Conservation (phyloP, 2,329 filamentous ascomycete species). For the Bipolaris cookei region DNA sequence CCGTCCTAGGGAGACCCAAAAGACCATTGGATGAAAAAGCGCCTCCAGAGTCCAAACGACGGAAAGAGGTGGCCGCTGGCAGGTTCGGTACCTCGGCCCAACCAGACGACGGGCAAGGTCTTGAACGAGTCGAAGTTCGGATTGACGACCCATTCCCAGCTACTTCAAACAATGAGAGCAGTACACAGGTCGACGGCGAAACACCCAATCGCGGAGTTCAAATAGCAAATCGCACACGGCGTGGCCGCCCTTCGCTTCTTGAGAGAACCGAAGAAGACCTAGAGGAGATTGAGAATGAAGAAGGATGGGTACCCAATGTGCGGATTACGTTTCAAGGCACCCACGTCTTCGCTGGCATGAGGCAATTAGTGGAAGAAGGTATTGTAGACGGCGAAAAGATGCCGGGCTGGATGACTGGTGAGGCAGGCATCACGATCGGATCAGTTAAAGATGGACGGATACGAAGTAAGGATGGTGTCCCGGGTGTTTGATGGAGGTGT, state of each 20-base stretch:
- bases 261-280: constrained; percentile 42
- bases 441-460: constrained; percentile 72
- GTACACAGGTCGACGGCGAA: constrained; percentile 22
- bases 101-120: constrained; percentile 45
- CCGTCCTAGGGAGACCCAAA: constrained; percentile 38
- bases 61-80: constrained; percentile 66
- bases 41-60: constrained; percentile 59
- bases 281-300: constrained; percentile 33
- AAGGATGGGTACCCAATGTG: constrained; percentile 64
- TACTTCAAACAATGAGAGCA: constrained; percentile 6
- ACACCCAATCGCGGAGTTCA: constrained; percentile 24
- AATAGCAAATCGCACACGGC: constrained; percentile 27
- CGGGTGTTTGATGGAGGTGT: constrained; percentile 26
- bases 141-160: constrained; percentile 55
- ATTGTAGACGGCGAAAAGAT: constrained; percentile 77
- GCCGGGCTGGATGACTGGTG: constrained; percentile 91
- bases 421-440: constrained; percentile 78
- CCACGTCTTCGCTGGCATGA: constrained; percentile 81
- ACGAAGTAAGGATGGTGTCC: constrained; percentile 34
- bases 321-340: constrained; percentile 73
- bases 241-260: constrained; percentile 44
- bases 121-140: constrained; percentile 59
- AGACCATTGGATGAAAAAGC: constrained; percentile 34
- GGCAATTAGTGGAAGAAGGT: constrained; percentile 77
- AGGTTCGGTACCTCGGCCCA: constrained; percentile 68